Evolutionary conservation across 2,329 filamentous ascomycete species (phyloP).

Genomic region (Phyllosticta citrichinensis): DNA sequence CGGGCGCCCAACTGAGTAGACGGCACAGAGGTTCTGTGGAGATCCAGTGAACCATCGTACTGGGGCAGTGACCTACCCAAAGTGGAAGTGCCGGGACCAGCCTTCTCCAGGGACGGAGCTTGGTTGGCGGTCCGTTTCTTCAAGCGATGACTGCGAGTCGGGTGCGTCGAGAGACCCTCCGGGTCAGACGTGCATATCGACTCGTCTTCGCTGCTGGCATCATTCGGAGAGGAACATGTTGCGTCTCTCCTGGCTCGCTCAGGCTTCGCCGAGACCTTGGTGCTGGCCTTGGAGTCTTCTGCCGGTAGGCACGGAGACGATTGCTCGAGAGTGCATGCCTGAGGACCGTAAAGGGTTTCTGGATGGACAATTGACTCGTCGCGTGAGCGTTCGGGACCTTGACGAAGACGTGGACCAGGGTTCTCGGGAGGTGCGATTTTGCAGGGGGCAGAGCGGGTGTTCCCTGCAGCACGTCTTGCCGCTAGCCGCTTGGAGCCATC

Average conservation of each 20-base stretch:
- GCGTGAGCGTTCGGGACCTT: conserved; percentile 22
- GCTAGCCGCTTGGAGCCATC: conserved; percentile 24
- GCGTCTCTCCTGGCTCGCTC: not conserved
- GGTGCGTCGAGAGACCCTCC: not conserved
- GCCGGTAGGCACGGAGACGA: too few species aligned
- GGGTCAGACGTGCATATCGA: not conserved
- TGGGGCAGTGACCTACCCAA: not conserved
- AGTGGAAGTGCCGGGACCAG: not conserved
- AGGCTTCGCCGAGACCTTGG: not conserved
- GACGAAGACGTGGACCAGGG: conserved; percentile 18
- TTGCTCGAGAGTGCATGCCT: not conserved
- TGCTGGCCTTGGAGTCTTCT: not conserved
- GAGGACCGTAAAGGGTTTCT: not conserved
- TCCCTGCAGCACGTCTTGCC: conserved; percentile 15
- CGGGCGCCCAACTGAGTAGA: not conserved
- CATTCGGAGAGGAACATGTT: not conserved
- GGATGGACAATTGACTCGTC: conserved; percentile 18
- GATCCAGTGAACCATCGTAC: not conserved
- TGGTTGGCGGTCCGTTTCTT: not conserved
- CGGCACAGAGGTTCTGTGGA: not conserved
- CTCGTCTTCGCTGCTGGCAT: not conserved
- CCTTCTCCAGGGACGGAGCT: not conserved
- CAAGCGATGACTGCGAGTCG: not conserved
- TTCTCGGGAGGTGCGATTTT: conserved; percentile 2
- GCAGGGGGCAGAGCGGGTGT: conserved; percentile 3